Conservation (phyloP, 257 asterid genomes). For the Cruciata laevipes region DNA sequence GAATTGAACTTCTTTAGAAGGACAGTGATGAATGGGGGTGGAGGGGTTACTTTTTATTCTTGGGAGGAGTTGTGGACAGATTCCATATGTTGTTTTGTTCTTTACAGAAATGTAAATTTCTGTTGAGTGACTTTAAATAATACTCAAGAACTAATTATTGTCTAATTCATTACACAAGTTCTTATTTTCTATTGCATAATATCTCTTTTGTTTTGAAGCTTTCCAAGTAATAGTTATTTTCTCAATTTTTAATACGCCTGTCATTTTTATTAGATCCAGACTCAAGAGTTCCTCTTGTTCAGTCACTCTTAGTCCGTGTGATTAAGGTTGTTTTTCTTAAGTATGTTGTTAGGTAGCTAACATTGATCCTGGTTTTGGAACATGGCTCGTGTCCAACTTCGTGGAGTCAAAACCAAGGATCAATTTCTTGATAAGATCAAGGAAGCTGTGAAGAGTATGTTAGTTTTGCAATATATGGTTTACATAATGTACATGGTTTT, state of each 20-base stretch:
- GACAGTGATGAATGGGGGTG: not conserved
- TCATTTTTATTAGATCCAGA: not conserved
- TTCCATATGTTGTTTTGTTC: not conserved
- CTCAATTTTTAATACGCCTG: not conserved
- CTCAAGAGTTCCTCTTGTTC: not conserved
- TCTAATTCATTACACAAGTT: not conserved
- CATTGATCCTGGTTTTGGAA: slow-evolving; percentile 2
- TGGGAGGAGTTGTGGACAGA: not conserved
- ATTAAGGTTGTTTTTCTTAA: no score
- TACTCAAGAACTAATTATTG: not conserved
- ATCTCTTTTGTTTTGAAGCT: not conserved
- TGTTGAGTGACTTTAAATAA: not conserved
- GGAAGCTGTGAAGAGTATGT: slow-evolving; percentile 71
- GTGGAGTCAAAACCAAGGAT: slow-evolving; percentile 47
- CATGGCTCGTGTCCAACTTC: slow-evolving; percentile 70
- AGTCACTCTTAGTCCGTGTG: no score
- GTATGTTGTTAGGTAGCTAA: not conserved
- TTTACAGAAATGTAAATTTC: not conserved
- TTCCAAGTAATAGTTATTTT: not conserved
- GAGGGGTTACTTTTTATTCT: not conserved
- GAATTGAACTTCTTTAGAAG: not conserved
- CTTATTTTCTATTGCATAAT: not conserved
- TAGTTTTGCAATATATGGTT: not conserved
- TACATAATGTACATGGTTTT: not conserved
- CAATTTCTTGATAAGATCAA: slow-evolving; percentile 58